phyloP scores from a whole-genome alignment of 2,329 filamentous ascomycete genomes.

The Onygenales sp. region DNA sequence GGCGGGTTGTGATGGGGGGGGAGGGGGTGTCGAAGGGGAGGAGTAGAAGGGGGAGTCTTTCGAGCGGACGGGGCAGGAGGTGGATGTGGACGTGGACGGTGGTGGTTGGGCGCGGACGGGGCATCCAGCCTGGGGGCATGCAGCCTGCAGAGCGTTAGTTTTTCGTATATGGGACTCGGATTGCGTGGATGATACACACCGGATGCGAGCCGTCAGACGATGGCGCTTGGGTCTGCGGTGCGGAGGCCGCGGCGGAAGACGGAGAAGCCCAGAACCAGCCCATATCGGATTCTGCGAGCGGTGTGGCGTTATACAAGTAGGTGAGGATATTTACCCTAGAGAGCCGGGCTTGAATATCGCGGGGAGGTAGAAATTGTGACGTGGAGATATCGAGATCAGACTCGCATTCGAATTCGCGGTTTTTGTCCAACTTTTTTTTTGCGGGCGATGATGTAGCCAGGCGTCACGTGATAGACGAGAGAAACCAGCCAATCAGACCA shows the following conservation, averaged over 20 bases:
- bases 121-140: background rate
- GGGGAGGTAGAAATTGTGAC: no score
- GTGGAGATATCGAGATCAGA: no score
- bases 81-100: constrained; percentile 21
- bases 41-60: constrained; percentile 40
- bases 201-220: constrained; percentile 43
- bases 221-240: constrained; percentile 40
- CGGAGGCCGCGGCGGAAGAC: constrained; percentile 25
- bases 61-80: constrained; percentile 39
- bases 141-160: constrained; percentile 5
- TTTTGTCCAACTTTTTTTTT: no score
- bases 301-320: no score
- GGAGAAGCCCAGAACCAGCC: constrained; percentile 62
- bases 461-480: no score
- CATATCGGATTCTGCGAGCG: constrained; percentile 32
- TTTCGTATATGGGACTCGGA: background rate
- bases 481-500: no score
- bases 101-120: constrained; percentile 11
- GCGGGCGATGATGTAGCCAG: no score
- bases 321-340: no score
- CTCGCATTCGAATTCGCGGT: no score
- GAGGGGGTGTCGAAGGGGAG: constrained; percentile 23
- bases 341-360: no score
- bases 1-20: constrained; percentile 22
- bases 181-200: constrained; percentile 29